Conservation (phyloP, 1,139 yeast species). For the Diutina siamensis region DNA sequence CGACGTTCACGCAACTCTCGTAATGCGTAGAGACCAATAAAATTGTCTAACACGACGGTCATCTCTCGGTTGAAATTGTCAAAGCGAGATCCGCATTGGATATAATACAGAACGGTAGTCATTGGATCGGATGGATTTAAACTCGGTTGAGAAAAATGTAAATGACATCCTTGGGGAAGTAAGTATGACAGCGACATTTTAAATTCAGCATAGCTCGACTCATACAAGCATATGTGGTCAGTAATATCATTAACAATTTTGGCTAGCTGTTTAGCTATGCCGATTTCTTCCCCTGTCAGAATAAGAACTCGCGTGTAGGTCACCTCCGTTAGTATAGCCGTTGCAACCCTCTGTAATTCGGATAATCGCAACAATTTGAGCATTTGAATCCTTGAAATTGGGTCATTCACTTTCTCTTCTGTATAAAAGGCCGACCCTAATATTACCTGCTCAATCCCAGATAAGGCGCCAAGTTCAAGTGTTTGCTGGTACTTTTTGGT, state of each 20-base stretch:
- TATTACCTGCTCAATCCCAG: slow-evolving; percentile 31
- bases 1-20: slow-evolving; percentile 37
- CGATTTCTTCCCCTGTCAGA: slow-evolving; percentile 12
- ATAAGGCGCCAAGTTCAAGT: neutral
- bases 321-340: slow-evolving; percentile 13
- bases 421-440: slow-evolving; percentile 37
- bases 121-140: slow-evolving; percentile 33
- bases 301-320: slow-evolving; percentile 41
- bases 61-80: no score
- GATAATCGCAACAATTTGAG: no score
- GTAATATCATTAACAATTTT: neutral
- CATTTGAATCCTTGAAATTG: no score
- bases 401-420: slow-evolving; percentile 40
- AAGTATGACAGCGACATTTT: neutral
- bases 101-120: slow-evolving; percentile 36
- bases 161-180: slow-evolving; percentile 7
- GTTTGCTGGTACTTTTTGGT: slow-evolving; percentile 11
- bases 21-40: slow-evolving; percentile 28
- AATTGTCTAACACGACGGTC: no score
- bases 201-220: slow-evolving; percentile 7
- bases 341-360: slow-evolving; percentile 10
- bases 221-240: neutral
- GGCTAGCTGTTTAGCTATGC: neutral
- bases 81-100: slow-evolving; percentile 45
- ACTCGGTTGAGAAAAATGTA: slow-evolving; percentile 25